Evolutionary conservation across 306 rosid species (phyloP).

Genomic region (Sphenostylis stenocarpa): DNA sequence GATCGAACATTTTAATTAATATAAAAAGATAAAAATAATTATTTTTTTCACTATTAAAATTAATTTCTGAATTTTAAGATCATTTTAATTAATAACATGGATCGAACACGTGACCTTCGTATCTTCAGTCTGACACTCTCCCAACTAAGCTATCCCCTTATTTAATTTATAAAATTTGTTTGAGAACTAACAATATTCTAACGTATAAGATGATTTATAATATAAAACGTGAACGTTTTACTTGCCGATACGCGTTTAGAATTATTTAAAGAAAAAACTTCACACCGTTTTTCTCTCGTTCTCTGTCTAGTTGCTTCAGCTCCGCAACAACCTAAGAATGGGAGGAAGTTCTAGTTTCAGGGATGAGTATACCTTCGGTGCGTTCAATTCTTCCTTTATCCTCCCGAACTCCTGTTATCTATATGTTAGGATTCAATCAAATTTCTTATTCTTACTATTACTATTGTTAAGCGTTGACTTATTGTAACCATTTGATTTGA

Average conservation of each 20-base stretch:
- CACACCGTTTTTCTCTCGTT: background rate
- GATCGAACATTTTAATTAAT: too few relatives aligned
- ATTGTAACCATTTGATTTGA: background rate
- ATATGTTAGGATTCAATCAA: background rate
- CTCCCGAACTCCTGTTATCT: background rate
- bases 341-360: slow-evolving; percentile 42
- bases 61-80: too few relatives aligned
- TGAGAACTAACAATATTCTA: too few relatives aligned
- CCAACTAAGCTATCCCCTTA: slow-evolving; percentile 64
- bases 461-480: background rate
- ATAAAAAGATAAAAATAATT: too few relatives aligned
- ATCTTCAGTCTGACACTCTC: slow-evolving; percentile 61
- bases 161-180: too few relatives aligned
- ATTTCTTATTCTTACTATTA: too few relatives aligned
- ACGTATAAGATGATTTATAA: too few relatives aligned
- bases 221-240: too few relatives aligned
- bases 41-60: too few relatives aligned
- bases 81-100: too few relatives aligned
- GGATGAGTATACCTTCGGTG: slow-evolving; percentile 44
- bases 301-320: background rate
- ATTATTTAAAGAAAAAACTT: too few relatives aligned
- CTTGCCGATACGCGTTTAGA: too few relatives aligned
- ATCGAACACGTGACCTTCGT: slow-evolving; percentile 58
- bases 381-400: slow-evolving; percentile 1
- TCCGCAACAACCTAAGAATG: slow-evolving; percentile 22